phyloP scores from a whole-genome alignment of 495 filamentous ascomycete genomes.

The Podospora pseudoanserina region DNA sequence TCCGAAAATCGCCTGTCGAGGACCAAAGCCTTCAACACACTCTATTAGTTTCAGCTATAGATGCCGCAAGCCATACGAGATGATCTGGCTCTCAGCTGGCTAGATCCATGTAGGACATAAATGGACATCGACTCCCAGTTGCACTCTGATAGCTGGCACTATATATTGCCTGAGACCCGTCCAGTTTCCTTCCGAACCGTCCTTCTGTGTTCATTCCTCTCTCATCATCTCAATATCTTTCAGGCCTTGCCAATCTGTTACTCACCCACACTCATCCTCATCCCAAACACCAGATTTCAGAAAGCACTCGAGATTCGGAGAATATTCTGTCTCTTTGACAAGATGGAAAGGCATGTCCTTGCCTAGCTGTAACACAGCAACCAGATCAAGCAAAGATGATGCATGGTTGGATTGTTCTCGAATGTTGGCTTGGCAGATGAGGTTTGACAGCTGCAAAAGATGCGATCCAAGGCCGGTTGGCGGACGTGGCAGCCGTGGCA shows the following conservation, averaged over 20 bases:
- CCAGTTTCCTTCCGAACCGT: no score
- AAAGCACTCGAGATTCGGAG: not conserved
- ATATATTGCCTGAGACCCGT: not conserved
- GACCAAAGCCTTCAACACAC: not conserved
- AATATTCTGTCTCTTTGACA: not conserved
- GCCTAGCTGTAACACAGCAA: not conserved
- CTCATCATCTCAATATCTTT: not conserved
- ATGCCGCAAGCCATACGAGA: not conserved
- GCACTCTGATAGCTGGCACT: not conserved
- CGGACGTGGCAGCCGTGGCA: not conserved
- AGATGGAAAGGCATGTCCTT: not conserved
- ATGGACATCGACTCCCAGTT: not conserved
- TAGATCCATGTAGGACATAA: not conserved
- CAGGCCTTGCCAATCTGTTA: not conserved
- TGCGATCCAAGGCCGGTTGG: no score
- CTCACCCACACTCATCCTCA: not conserved
- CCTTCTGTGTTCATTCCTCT: no score
- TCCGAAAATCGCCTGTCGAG: not conserved
- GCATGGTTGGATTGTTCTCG: not conserved
- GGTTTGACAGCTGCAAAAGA: not conserved
- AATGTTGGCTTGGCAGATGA: not conserved
- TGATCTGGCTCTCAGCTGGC: not conserved
- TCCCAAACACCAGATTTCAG: not conserved
- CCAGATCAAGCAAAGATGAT: not conserved
- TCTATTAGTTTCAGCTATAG: not conserved